These are phyloP conservation scores for Grigorovia transvaalensis DNA, from an alignment of 805 yeast genomes.

Conservation along the genomic window DNA sequence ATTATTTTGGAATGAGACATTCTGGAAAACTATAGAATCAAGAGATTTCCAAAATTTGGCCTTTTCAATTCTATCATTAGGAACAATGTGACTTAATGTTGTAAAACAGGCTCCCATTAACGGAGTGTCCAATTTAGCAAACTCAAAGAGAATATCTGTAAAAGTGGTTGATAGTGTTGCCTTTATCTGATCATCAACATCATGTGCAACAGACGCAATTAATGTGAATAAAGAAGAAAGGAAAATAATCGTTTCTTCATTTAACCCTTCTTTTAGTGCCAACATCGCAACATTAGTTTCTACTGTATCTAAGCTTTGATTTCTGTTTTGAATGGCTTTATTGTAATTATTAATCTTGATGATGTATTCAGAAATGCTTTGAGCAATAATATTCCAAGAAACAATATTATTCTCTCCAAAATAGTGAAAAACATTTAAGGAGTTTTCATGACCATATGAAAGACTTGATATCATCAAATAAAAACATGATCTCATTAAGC, in stretches of 20 bases:
- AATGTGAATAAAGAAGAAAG: conserved; percentile 66
- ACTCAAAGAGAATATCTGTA: conserved; percentile 33
- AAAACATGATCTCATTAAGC: conserved; percentile 73
- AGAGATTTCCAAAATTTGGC: conserved; percentile 53
- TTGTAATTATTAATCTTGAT: conserved; percentile 32
- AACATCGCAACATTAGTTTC: conserved; percentile 20
- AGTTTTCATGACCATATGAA: conserved; percentile 47
- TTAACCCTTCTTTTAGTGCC: conserved; percentile 46
- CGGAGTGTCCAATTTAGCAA: conserved; percentile 38
- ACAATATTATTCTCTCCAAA: conserved; percentile 32
- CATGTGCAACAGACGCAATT: conserved; percentile 40
- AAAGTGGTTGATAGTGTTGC: conserved; percentile 15
- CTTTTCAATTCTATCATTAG: conserved; percentile 34
- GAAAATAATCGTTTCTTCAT: conserved; percentile 71
- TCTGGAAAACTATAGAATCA: conserved; percentile 57
- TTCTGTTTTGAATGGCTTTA: conserved; percentile 16
- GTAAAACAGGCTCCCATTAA: conserved; percentile 45
- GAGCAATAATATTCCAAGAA: conserved; percentile 47
- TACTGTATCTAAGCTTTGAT: conserved; percentile 20
- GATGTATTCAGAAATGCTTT: conserved; percentile 44
- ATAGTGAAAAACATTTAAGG: conserved; percentile 42
- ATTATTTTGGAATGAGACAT: conserved; percentile 16
- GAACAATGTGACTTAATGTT: conserved; percentile 48
- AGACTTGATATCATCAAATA: conserved; percentile 71
- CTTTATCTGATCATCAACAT: conserved; percentile 20